Conservation (phyloP, 305 asterid genomes). For the Ilex paraguariensis region DNA sequence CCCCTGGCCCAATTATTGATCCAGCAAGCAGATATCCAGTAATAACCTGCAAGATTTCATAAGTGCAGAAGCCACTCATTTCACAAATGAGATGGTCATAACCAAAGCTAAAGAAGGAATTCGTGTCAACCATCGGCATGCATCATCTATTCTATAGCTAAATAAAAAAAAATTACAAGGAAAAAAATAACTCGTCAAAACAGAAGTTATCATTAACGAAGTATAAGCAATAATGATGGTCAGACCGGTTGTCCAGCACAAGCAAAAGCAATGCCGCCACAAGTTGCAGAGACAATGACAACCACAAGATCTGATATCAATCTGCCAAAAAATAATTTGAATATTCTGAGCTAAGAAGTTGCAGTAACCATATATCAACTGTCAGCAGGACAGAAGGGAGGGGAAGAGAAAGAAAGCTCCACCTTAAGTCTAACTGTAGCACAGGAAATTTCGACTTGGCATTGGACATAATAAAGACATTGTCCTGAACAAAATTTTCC, state of each 20-base stretch:
- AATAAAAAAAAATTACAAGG: constrained; percentile 3
- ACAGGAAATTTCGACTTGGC: constrained; percentile 74
- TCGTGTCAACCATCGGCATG: not conserved
- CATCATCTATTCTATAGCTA: constrained; percentile 7
- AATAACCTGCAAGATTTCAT: constrained; percentile 55
- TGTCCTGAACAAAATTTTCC: constrained; percentile 44
- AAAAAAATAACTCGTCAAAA: not conserved
- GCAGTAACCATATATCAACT: too few species aligned
- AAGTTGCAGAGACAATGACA: constrained; percentile 87
- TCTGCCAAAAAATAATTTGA: constrained; percentile 37
- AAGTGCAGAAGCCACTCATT: constrained; percentile 18
- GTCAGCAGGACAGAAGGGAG: not conserved
- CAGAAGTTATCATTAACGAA: constrained; percentile 13
- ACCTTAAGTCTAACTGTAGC: constrained; percentile 80
- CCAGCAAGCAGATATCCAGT: constrained; percentile 88
- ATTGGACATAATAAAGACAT: constrained; percentile 78
- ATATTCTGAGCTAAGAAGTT: constrained; percentile 12
- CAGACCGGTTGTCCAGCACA: constrained; percentile 88
- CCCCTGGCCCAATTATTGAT: constrained; percentile 83
- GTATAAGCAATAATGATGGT: constrained; percentile 16
- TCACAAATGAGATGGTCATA: constrained; percentile 7
- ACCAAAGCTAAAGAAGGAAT: constrained; percentile 1
- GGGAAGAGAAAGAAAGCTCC: constrained; percentile 17
- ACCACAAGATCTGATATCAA: constrained; percentile 80
- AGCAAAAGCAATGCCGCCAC: constrained; percentile 87